These are phyloP conservation scores for Rhynchosporium agropyri DNA, from an alignment of 2,329 filamentous ascomycete genomes.

Conservation along the genomic window DNA sequence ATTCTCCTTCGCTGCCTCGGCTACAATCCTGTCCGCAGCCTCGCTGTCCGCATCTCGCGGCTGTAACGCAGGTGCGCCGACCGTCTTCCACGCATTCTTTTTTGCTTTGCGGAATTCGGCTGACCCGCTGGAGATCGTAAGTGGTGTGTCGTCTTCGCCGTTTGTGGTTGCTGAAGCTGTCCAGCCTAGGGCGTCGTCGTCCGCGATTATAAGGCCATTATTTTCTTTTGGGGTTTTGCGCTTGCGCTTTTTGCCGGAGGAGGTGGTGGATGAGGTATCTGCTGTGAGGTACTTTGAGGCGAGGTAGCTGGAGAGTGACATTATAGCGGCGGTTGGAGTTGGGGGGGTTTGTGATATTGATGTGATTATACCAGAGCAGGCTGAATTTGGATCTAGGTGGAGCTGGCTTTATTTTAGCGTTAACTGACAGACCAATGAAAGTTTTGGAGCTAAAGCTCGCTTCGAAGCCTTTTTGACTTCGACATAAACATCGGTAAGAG, in stretches of 20 bases:
- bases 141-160: slow-evolving; percentile 53
- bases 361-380: neutral
- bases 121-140: slow-evolving; percentile 51
- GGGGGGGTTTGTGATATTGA: neutral
- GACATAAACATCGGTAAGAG: no score
- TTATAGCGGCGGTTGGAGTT: neutral
- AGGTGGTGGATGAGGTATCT: slow-evolving; percentile 53
- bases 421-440: neutral
- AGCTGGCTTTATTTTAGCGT: neutral
- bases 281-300: slow-evolving; percentile 87
- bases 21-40: slow-evolving; percentile 78
- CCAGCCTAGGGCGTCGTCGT: slow-evolving; percentile 58
- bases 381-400: neutral
- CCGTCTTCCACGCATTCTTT: slow-evolving; percentile 77
- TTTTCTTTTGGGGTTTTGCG: slow-evolving; percentile 53
- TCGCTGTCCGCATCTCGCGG: slow-evolving; percentile 52
- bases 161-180: slow-evolving; percentile 49
- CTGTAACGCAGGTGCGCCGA: slow-evolving; percentile 52
- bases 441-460: neutral
- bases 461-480: neutral
- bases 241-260: slow-evolving; percentile 66
- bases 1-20: slow-evolving; percentile 69
- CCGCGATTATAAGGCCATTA: slow-evolving; percentile 63
- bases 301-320: slow-evolving; percentile 75
- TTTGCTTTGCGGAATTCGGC: slow-evolving; percentile 74